Conservation (phyloP, 2,329 filamentous ascomycete species). For the Sarocladium kiliense region DNA sequence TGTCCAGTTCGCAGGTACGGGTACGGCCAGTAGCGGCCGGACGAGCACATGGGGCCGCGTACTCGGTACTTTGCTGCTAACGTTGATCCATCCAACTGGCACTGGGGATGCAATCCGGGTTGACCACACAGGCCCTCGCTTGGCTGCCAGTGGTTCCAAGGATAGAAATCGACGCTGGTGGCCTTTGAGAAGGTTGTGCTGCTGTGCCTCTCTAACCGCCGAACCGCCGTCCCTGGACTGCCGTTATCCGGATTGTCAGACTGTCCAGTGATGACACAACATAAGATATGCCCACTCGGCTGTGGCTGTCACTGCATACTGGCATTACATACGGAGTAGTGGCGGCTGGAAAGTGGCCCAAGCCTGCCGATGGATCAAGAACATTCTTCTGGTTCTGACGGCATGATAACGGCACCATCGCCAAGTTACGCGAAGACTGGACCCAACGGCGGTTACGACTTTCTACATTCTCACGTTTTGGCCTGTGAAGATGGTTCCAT, state of each 20-base stretch:
- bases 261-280: not conserved
- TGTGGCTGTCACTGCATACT: not conserved
- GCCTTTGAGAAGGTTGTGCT: not conserved
- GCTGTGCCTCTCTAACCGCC: conserved; percentile 6
- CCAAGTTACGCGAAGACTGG: not conserved
- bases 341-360: not conserved
- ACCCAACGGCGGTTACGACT: not conserved
- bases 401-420: not conserved
- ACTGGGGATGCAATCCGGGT: too few species aligned
- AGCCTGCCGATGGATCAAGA: not conserved
- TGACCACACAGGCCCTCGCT: not conserved
- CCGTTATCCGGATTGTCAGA: not conserved
- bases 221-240: not conserved
- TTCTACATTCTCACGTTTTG: not conserved
- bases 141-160: not conserved
- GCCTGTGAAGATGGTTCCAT: not conserved
- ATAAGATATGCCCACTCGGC: not conserved
- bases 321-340: not conserved
- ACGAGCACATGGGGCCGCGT: not conserved
- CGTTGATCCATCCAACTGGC: not conserved
- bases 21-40: not conserved
- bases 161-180: not conserved
- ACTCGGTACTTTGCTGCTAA: not conserved
- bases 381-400: not conserved
- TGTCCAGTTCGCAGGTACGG: conserved; percentile 2